These are phyloP conservation scores for Metarhizium anisopliae DNA, from an alignment of 2,329 filamentous ascomycete genomes.

Conservation along the genomic window DNA sequence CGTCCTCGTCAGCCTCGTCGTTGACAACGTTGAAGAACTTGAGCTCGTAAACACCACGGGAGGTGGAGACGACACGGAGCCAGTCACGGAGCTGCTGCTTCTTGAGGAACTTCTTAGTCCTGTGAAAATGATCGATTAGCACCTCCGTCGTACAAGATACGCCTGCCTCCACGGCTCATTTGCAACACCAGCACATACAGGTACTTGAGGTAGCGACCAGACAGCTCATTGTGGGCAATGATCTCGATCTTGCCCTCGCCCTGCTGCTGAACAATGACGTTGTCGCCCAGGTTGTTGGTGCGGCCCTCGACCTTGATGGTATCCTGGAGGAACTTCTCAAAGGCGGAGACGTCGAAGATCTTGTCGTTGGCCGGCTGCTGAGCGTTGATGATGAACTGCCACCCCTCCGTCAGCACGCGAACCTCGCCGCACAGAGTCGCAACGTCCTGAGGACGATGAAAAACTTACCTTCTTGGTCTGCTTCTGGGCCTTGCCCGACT, in stretches of 20 bases:
- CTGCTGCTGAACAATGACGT: slow-evolving; percentile 79
- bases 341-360: slow-evolving; percentile 98
- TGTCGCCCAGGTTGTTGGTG: slow-evolving; percentile 94
- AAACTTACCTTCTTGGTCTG: slow-evolving; percentile 69
- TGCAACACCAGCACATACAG: slow-evolving; percentile 55
- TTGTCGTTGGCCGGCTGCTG: slow-evolving; percentile 97
- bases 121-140: slow-evolving; percentile 24
- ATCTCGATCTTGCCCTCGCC: slow-evolving; percentile 98
- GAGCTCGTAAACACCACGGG: slow-evolving; percentile 97
- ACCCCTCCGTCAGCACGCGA: slow-evolving; percentile 5
- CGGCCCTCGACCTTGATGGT: slow-evolving; percentile 99
- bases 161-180: too few relatives aligned
- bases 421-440: too few relatives aligned
- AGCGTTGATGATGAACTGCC: slow-evolving; percentile 96
- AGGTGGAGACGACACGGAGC: slow-evolving; percentile 97
- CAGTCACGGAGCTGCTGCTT: slow-evolving; percentile 99
- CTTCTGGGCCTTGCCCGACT: slow-evolving; percentile 66
- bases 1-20: slow-evolving; percentile 95
- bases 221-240: slow-evolving; percentile 94
- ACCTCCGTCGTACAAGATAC: not conserved
- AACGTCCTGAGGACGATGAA: not conserved
- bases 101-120: slow-evolving; percentile 99
- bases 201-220: slow-evolving; percentile 99
- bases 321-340: slow-evolving; percentile 99
- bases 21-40: slow-evolving; percentile 99